These are phyloP conservation scores for Stagonosporopsis tanaceti DNA, from an alignment of 2,329 filamentous ascomycete species.

Conservation along the genomic window DNA sequence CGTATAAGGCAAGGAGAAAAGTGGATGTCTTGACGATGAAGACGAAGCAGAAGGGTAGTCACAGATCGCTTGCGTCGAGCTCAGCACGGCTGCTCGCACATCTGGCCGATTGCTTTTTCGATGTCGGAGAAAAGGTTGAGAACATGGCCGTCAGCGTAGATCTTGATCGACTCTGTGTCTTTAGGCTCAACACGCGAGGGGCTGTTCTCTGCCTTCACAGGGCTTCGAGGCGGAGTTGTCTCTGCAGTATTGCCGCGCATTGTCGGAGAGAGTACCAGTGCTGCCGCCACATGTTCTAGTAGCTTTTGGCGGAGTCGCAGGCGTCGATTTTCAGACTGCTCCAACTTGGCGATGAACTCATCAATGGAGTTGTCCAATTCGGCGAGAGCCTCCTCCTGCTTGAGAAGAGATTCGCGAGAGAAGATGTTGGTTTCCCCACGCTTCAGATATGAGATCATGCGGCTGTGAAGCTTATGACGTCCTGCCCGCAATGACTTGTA, in stretches of 20 bases:
- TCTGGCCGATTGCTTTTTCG: conserved; percentile 52
- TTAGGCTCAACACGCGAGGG: conserved; percentile 44
- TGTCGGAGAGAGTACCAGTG: conserved; percentile 52
- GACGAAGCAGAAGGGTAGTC: conserved; percentile 15
- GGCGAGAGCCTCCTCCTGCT: conserved; percentile 79
- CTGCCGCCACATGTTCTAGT: conserved; percentile 80
- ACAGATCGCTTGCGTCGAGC: conserved; percentile 16
- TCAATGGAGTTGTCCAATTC: conserved; percentile 81
- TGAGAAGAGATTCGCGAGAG: conserved; percentile 76
- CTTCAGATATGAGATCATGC: conserved; percentile 79
- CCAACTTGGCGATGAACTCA: conserved; percentile 81
- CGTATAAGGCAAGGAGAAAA: conserved; percentile 23
- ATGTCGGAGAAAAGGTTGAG: conserved; percentile 54
- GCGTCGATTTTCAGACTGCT: conserved; percentile 79
- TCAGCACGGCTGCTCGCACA: conserved; percentile 53
- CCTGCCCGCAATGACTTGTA: conserved; percentile 78
- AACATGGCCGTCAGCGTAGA: conserved; percentile 54
- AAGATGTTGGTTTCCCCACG: conserved; percentile 75
- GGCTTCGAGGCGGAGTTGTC: conserved; percentile 50
- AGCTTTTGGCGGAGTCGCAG: conserved; percentile 80
- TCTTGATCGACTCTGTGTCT: conserved; percentile 54
- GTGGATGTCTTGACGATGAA: conserved; percentile 18
- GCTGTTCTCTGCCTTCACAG: conserved; percentile 46
- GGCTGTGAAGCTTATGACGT: conserved; percentile 76
- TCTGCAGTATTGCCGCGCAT: conserved; percentile 40